Base-by-base conservation (phyloP, 495 filamentous ascomycete genomes). In the Aspergillus indologenus region DNA sequence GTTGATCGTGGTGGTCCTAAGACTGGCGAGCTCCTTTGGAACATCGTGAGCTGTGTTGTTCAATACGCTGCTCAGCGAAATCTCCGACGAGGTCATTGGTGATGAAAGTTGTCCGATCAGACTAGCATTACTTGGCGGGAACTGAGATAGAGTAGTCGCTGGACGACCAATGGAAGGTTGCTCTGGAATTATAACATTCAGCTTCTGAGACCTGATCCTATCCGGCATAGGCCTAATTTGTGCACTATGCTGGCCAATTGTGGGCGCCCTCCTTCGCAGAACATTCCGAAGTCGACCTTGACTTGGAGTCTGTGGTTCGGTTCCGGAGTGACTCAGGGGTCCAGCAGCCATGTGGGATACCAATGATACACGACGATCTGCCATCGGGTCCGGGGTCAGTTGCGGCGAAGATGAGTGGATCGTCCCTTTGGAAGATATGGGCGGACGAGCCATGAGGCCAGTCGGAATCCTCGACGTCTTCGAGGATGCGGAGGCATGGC, bases 21-120 rank as follows among this genome's bases (percentile, higher is more conserved):
- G 72, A 45, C 77, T 78, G 42, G 75, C 74, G 53, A 79, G 55
- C 57, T 79, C 77, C 24, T 69, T 70, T 17, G 75, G 77, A 11
- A 67, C 75, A 24, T 69, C 60, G 5, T 42, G 60, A 34, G n/a
- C 55, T 58, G 61, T 62, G n/a, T 56, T 46, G 22, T 65, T 65
- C 21, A 57, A 55, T 21, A 59, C 58, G 50, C 26, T 61, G 21
- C 52, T 63, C 5, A 56, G 45, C 44, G 24, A 57, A 53, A 56
- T 66, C n/a, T 66, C 58, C 18, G 40, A 50, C 22, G 55, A 8
- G n/a, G 42, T 34, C 47, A 55, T 56, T 45, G 55, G 55, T 7
- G 64, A 61, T 20, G 45, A 22, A n/a, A 23, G 20, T 45, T 56
- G 34, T 21, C 43, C 56, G 9, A 29, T 45, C 5, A 55, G 47